phyloP scores from a whole-genome alignment of 1,284 basidiomycete genomes.

The Lentinula novae-zelandiae region DNA sequence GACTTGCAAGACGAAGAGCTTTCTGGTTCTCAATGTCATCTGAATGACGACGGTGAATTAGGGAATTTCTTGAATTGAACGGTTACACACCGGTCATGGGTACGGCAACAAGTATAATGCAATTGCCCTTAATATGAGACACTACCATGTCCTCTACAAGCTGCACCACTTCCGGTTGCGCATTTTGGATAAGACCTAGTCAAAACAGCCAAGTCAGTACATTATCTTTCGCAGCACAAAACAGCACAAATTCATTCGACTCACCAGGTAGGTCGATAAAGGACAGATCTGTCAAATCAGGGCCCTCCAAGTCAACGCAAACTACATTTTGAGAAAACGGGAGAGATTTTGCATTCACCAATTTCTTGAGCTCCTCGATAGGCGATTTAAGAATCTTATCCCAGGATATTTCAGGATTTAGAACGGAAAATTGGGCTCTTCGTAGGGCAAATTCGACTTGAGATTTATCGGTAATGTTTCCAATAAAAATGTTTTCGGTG shows the following conservation, averaged over 20 bases:
- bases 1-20: conserved; percentile 38
- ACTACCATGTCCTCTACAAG: conserved; percentile 43
- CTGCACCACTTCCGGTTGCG: conserved; percentile 36
- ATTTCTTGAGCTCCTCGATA: not conserved
- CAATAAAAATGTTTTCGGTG: conserved; percentile 22
- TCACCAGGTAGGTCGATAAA: conserved; percentile 45
- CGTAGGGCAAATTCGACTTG: conserved; percentile 25
- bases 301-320: conserved; percentile 35
- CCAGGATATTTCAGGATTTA: conserved; percentile 23
- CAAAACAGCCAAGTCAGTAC: not conserved
- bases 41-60: conserved; percentile 18
- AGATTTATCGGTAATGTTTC: conserved; percentile 17
- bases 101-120: conserved; percentile 52
- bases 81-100: conserved; percentile 43
- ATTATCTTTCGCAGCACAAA: not conserved
- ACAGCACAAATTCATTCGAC: not conserved
- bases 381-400: conserved; percentile 18
- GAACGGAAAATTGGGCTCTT: conserved; percentile 30
- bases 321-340: conserved; percentile 38
- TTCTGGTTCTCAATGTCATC: conserved; percentile 56
- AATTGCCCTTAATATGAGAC: conserved; percentile 43
- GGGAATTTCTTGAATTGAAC: not conserved
- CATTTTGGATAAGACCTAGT: conserved; percentile 47
- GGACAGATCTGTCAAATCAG: conserved; percentile 35
- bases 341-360: conserved; percentile 8